These are phyloP conservation scores for Chenopodium quinoa DNA, from an alignment of 148 eudicot species.

Conservation along the genomic window DNA sequence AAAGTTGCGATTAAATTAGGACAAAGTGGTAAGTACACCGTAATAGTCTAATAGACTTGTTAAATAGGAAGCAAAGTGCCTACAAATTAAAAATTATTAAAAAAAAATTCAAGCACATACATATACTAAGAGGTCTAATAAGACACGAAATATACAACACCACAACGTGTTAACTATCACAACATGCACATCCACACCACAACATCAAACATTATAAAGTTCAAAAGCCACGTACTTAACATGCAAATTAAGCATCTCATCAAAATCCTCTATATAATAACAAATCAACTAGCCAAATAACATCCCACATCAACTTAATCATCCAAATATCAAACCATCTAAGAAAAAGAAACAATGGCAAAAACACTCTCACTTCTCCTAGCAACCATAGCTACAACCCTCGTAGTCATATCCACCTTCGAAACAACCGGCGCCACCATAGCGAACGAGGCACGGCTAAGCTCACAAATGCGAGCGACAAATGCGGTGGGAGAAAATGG, in stretches of 20 bases:
- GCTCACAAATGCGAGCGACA: conserved; percentile 33
- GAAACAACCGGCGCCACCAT: background rate
- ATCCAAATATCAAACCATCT: background rate
- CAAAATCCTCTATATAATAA: conserved; percentile 3
- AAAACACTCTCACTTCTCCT: background rate
- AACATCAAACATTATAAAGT: conserved; percentile 1
- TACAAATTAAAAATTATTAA: background rate
- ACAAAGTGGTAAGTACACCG: no score
- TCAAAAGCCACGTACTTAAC: conserved; percentile 25
- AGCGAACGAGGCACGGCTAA: conserved; percentile 2
- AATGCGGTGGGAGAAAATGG: conserved; percentile 26
- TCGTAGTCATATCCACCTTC: background rate
- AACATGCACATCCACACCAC: conserved; percentile 29
- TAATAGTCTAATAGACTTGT: no score
- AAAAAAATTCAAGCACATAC: no score
- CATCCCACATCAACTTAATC: background rate
- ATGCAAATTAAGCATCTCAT: conserved; percentile 8
- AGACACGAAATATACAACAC: background rate
- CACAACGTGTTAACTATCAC: conserved; percentile 26
- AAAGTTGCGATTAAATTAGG: no score
- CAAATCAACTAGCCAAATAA: background rate
- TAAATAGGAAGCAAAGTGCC: background rate
- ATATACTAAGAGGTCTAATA: no score
- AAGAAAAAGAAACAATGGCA: background rate
- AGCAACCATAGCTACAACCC: background rate